Evolutionary conservation across 306 rosid genomes (phyloP), one percentile per base, ranked within the genome.

Genomic region (Cicer yamashitae): DNA sequence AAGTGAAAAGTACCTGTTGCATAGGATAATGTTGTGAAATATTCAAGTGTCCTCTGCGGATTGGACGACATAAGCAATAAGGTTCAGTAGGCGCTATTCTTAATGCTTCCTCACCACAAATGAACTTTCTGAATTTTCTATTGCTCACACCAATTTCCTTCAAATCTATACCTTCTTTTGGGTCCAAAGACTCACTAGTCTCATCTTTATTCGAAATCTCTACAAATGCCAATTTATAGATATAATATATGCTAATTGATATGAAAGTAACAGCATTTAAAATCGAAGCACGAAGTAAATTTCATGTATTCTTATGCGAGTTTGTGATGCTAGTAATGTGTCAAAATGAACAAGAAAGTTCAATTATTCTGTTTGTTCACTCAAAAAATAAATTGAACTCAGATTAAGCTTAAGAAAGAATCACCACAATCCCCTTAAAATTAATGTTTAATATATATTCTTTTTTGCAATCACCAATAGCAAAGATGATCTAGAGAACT

Each of bases 31-130:
- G 83, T 76, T 70, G 89, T 10, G 98, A 94, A 76, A 94, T 87
- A 83, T 94, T 94, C 78, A 94, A 77, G 75, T 94, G 98, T 70
- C 98, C 96, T 79, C 98, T 84, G 74, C 97, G 96, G 73, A 94
- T 89, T 75, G 98, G 98, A 50, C 96, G 98, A 10, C 79, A 84
- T 82, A 94, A 79, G 67, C 91, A 90, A 80, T 92, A 94, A 2
- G 92, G 92, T n/a, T 88, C 92, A 17, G 73, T 30, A 10, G 93
- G 92, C 47, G 93, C 84, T 86, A 90, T 85, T 85, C 88, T 86
- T 64, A 90, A 82, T 53, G 97, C 92, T 83, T 94, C 99, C 84
- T 92, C 99, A 7, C 97, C 99, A 45, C 86, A 89, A 73, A 94
- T 88, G 77, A 86, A 85, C 74, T 86, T 75, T 73, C 77, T 90